A percentile compares a stretch with the other conserved stretches of the same genome.
Evolutionary conservation across 2,329 filamentous ascomycete species (phyloP).

Genomic region (Colletotrichum tofieldiae): DNA sequence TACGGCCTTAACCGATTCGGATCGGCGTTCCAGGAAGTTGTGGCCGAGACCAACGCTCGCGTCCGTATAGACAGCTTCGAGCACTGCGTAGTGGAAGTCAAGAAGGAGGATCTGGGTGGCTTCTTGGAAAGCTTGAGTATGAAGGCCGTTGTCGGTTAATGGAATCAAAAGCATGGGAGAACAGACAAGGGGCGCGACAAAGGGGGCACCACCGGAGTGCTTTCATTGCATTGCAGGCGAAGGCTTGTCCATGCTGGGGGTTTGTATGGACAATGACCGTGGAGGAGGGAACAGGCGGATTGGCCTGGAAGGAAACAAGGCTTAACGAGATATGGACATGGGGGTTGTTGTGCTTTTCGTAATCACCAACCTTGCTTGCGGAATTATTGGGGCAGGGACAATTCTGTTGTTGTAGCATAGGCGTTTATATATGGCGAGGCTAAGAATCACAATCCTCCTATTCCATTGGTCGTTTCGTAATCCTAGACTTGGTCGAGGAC

Average conservation of each 20-base stretch:
- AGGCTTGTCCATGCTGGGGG: background rate
- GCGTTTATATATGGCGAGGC: constrained; percentile 16
- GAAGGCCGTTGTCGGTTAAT: constrained; percentile 83
- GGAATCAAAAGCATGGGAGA: background rate
- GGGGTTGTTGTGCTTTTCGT: constrained; percentile 29
- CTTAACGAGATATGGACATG: constrained; percentile 34
- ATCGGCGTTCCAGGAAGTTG: constrained; percentile 95
- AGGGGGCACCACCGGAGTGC: background rate
- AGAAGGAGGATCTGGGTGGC: constrained; percentile 91
- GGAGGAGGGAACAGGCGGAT: background rate
- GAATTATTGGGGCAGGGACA: background rate
- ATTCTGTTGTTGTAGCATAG: constrained; percentile 6
- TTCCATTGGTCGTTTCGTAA: background rate
- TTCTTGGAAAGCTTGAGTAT: constrained; percentile 94
- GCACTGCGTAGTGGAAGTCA: constrained; percentile 97
- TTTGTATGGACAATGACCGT: constrained; percentile 10
- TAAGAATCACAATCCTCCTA: background rate
- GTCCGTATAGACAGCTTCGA: constrained; percentile 98
- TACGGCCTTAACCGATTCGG: constrained; percentile 92
- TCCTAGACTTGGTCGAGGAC: background rate
- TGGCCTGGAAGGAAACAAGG: constrained; percentile 6
- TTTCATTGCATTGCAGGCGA: background rate
- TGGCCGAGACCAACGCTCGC: constrained; percentile 89
- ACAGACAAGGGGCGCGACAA: background rate
- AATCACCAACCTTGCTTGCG: constrained; percentile 8